Percentiles rank a stretch among this genome's conserved stretches.
Evolutionary conservation across 495 filamentous ascomycete genomes (phyloP).

Genomic region (Bathelium albidoporum): DNA sequence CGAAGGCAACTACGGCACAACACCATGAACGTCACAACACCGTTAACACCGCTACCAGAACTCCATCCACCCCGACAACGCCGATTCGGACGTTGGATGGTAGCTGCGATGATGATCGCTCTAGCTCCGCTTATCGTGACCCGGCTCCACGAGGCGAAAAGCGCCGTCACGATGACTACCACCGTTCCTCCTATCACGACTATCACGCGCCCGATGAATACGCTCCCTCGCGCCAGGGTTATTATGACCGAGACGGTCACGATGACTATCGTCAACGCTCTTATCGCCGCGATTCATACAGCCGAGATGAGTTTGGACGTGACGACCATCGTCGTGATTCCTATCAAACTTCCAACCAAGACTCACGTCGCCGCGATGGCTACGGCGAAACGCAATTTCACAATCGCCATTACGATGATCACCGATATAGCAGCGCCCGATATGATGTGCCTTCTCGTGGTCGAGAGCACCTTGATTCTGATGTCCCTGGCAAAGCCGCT

Average conservation of each 20-base stretch:
- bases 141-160: conserved; percentile 16
- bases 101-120: conserved; percentile 10
- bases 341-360: conserved; percentile 22
- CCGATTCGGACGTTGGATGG: conserved; percentile 34
- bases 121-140: conserved; percentile 20
- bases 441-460: too few relatives aligned
- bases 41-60: conserved; percentile 66
- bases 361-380: conserved; percentile 18
- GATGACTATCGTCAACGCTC: conserved; percentile 8
- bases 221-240: conserved; percentile 28
- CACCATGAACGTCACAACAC: conserved; percentile 61
- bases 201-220: conserved; percentile 19
- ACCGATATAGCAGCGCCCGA: background rate
- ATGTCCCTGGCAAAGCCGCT: conserved; percentile 37
- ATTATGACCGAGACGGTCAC: background rate
- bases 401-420: conserved; percentile 41
- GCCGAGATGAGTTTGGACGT: conserved; percentile 58
- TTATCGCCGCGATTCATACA: conserved; percentile 21
- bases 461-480: conserved; percentile 50
- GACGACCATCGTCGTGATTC: conserved; percentile 45
- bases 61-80: conserved; percentile 41
- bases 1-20: conserved; percentile 62
- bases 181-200: background rate
- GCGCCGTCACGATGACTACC: conserved; percentile 11
- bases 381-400: conserved; percentile 47